Evolutionary conservation across 2,329 filamentous ascomycete species (phyloP).

Genomic region (Coniochaeta prunicola): DNA sequence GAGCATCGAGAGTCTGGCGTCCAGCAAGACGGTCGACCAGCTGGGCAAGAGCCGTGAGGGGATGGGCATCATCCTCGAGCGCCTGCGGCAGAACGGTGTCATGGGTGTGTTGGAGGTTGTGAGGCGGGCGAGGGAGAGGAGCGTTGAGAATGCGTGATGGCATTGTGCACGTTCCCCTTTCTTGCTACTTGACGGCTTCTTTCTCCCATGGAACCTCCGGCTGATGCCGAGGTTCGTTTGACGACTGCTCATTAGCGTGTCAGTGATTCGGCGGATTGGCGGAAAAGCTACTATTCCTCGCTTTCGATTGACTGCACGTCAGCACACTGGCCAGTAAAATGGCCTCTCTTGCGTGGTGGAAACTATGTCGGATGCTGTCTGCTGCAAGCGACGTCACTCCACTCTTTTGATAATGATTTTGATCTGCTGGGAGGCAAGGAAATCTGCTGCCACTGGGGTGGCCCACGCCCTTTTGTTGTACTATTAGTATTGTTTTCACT

Average conservation of each 20-base stretch:
- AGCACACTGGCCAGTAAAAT: not conserved
- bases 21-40: slow-evolving; percentile 69
- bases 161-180: too few species aligned
- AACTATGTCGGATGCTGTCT: not conserved
- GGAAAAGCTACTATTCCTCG: not conserved
- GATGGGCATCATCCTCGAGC: slow-evolving; percentile 74
- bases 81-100: slow-evolving; percentile 52
- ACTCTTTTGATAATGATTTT: not conserved
- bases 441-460: not conserved
- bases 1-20: slow-evolving; percentile 72
- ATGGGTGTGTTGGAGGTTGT: slow-evolving; percentile 51
- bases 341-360: not conserved
- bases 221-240: too few species aligned
- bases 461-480: not conserved
- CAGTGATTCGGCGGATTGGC: not conserved
- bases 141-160: slow-evolving; percentile 16
- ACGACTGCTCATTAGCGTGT: not conserved
- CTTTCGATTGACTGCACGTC: not conserved
- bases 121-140: slow-evolving; percentile 31
- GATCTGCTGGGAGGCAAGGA: not conserved
- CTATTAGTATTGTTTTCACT: slow-evolving; percentile 3
- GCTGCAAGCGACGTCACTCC: not conserved
- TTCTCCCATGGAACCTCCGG: too few species aligned
- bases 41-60: slow-evolving; percentile 75
- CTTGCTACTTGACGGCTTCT: not conserved